Evolutionary conservation across 1,284 basidiomycete genomes (phyloP).

Genomic region (Malassezia sympodialis): DNA sequence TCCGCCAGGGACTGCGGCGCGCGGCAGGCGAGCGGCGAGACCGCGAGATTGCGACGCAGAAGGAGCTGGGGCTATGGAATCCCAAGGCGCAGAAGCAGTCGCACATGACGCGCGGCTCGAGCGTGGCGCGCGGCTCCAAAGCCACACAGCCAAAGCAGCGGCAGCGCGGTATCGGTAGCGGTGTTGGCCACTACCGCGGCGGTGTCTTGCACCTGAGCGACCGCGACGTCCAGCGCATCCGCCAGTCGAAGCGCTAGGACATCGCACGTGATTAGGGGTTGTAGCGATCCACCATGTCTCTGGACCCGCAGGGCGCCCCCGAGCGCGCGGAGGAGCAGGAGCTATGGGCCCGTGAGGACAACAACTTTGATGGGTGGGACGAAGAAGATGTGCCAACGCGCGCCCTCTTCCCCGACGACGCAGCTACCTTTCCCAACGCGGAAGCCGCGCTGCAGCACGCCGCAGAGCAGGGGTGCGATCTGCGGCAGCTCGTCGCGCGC

Average conservation of each 20-base stretch:
- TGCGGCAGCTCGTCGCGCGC: slow-evolving; percentile 21
- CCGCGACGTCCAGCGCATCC: slow-evolving; percentile 30
- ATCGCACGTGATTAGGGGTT: background rate
- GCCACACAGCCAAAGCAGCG: slow-evolving; percentile 26
- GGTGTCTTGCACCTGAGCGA: slow-evolving; percentile 32
- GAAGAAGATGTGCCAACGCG: slow-evolving; percentile 21
- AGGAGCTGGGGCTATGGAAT: slow-evolving; percentile 43
- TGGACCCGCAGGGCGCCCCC: background rate
- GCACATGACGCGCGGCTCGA: slow-evolving; percentile 24
- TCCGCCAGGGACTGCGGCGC: slow-evolving; percentile 30
- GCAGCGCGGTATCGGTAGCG: slow-evolving; percentile 35
- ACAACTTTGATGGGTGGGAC: slow-evolving; percentile 32
- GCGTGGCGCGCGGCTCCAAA: slow-evolving; percentile 25
- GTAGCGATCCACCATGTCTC: background rate
- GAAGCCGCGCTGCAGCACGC: slow-evolving; percentile 29
- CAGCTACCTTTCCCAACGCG: slow-evolving; percentile 19
- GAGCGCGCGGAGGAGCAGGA: background rate
- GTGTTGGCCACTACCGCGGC: slow-evolving; percentile 38
- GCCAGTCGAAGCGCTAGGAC: background rate
- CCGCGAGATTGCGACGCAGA: slow-evolving; percentile 36
- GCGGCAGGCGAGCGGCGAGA: slow-evolving; percentile 34
- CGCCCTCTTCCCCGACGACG: slow-evolving; percentile 12
- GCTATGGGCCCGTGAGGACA: slow-evolving; percentile 17
- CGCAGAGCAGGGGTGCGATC: slow-evolving; percentile 29
- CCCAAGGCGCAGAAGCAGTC: slow-evolving; percentile 26